phyloP scores from a whole-genome alignment of 2,329 filamentous ascomycete species.

The Diaporthe eres region DNA sequence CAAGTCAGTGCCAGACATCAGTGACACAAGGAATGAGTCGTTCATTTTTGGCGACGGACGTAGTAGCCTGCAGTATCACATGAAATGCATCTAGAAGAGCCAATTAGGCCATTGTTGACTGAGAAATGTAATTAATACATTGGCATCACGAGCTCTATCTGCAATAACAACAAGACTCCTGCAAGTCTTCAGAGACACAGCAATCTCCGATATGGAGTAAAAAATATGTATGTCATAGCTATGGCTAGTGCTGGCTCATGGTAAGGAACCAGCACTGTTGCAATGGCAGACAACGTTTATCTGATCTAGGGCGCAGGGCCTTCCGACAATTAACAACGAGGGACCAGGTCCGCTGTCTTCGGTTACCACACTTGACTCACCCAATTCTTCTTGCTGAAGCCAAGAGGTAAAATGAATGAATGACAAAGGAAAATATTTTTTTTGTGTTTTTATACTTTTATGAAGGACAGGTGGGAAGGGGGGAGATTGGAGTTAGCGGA shows the following conservation, averaged over 20 bases:
- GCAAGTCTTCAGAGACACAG: background rate
- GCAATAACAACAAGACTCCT: background rate
- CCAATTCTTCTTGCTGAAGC: conserved; percentile 16
- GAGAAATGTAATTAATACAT: background rate
- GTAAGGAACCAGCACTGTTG: conserved; percentile 8
- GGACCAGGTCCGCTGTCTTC: conserved; percentile 13
- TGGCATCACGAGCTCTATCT: background rate
- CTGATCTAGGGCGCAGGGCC: conserved; percentile 31
- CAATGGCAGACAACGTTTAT: conserved; percentile 1
- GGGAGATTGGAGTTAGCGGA: background rate
- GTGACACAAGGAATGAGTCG: too few relatives aligned
- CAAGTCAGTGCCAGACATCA: background rate
- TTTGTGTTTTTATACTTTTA: background rate
- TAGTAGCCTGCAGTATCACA: background rate
- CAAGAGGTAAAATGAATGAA: background rate
- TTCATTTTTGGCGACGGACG: background rate
- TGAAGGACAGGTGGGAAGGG: background rate
- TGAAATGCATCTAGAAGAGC: background rate
- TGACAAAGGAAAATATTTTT: conserved; percentile 7
- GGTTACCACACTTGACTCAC: conserved; percentile 13
- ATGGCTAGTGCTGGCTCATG: background rate
- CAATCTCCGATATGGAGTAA: too few relatives aligned
- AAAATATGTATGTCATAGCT: conserved; percentile 1
- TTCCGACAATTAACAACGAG: conserved; percentile 22
- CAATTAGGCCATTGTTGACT: background rate